Conservation (phyloP, 2,329 filamentous ascomycete species). For the Xylaria sp. region DNA sequence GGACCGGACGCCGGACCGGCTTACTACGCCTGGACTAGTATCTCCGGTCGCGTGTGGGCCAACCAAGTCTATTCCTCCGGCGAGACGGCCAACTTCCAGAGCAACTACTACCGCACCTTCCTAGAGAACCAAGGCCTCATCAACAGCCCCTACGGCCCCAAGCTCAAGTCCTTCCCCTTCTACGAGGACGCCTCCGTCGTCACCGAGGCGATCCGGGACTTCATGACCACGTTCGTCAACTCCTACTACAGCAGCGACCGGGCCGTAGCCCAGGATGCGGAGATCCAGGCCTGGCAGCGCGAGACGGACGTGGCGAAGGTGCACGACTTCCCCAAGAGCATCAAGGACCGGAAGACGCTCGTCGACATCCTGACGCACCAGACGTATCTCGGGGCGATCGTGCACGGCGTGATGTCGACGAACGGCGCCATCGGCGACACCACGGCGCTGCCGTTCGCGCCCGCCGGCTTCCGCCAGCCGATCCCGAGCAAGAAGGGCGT, state of each 20-base stretch:
- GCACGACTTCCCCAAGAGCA: conserved; percentile 49
- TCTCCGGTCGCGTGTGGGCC: conserved; percentile 37
- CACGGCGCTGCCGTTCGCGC: conserved; percentile 49
- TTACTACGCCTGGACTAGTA: conserved; percentile 42
- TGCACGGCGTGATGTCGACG: conserved; percentile 51
- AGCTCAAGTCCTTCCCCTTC: conserved; percentile 50
- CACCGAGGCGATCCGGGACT: conserved; percentile 43
- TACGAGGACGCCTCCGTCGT: conserved; percentile 50
- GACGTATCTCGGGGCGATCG: conserved; percentile 45
- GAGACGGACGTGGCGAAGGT: conserved; percentile 48
- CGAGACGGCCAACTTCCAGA: conserved; percentile 24
- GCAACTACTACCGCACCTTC: conserved; percentile 25
- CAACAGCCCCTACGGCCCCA: conserved; percentile 42
- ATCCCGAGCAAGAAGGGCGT: conserved; percentile 49
- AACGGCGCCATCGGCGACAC: conserved; percentile 46
- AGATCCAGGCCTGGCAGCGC: conserved; percentile 51
- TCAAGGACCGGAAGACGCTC: conserved; percentile 38
- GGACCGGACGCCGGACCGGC: conserved; percentile 39
- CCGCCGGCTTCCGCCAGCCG: conserved; percentile 47
- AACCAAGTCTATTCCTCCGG: conserved; percentile 22
- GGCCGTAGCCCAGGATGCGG: conserved; percentile 44
- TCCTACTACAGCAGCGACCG: conserved; percentile 49
- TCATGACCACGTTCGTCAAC: conserved; percentile 49
- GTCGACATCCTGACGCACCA: conserved; percentile 50
- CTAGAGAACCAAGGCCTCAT: conserved; percentile 47